Evolutionary conservation across 2,329 filamentous ascomycete genomes (phyloP).

Genomic region (Penicillium sp.): DNA sequence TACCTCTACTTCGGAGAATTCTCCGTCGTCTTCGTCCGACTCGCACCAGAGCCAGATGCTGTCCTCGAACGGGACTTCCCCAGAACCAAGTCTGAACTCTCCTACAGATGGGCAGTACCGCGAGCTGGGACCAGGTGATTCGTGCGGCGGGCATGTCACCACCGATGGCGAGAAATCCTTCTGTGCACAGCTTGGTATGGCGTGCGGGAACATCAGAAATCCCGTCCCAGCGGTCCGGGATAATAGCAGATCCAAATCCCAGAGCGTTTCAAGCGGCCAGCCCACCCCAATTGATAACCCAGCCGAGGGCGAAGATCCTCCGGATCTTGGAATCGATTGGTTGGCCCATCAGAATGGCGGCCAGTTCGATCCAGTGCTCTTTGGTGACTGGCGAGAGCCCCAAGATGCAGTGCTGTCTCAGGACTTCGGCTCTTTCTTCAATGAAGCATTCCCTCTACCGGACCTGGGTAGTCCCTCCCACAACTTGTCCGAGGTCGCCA

Average conservation of each 20-base stretch:
- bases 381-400: constrained; percentile 87
- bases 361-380: constrained; percentile 86
- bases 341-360: constrained; percentile 77
- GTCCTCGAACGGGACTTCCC: constrained; percentile 53
- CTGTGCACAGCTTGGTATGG: constrained; percentile 46
- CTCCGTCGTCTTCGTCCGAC: constrained; percentile 51
- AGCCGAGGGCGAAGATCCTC: constrained; percentile 11
- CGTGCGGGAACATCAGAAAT: constrained; percentile 48
- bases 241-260: constrained; percentile 25
- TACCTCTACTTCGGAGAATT: constrained; percentile 44
- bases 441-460: constrained; percentile 72
- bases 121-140: constrained; percentile 32
- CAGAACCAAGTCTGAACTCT: constrained; percentile 47
- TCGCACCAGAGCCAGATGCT: constrained; percentile 45
- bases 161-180: constrained; percentile 48
- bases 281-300: constrained; percentile 9
- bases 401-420: constrained; percentile 75
- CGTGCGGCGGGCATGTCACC: constrained; percentile 29
- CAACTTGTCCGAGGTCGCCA: constrained; percentile 44
- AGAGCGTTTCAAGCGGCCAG: constrained; percentile 33
- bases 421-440: constrained; percentile 70
- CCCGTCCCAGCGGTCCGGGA: constrained; percentile 43
- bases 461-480: constrained; percentile 84
- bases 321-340: constrained; percentile 57
- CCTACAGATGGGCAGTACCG: constrained; percentile 40